These are phyloP conservation scores for Arthroderma uncinatum DNA, from an alignment of 2,329 filamentous ascomycete species.

Conservation along the genomic window DNA sequence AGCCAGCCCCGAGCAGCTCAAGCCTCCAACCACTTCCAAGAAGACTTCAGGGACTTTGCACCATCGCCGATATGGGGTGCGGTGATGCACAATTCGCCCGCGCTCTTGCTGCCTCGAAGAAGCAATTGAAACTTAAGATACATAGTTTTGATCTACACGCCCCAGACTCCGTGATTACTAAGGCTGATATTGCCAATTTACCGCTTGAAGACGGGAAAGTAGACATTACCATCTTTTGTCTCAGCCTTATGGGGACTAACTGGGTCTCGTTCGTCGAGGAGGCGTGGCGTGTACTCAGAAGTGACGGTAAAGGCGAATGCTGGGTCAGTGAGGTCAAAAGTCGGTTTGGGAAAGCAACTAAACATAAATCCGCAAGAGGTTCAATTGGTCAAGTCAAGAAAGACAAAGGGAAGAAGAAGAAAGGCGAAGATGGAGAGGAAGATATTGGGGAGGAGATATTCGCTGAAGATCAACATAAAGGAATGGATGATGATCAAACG, in stretches of 20 bases:
- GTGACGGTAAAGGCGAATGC: slow-evolving; percentile 72
- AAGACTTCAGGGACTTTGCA: slow-evolving; percentile 55
- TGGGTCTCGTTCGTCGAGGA: slow-evolving; percentile 96
- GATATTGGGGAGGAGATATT: slow-evolving; percentile 49
- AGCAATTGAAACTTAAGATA: slow-evolving; percentile 60
- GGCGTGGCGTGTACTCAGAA: slow-evolving; percentile 79
- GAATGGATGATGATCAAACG: slow-evolving; percentile 58
- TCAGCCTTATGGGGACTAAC: slow-evolving; percentile 97
- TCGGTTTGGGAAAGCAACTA: slow-evolving; percentile 59
- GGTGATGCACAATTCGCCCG: slow-evolving; percentile 76
- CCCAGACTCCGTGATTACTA: slow-evolving; percentile 64
- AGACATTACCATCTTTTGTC: slow-evolving; percentile 86
- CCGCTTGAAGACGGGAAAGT: slow-evolving; percentile 63
- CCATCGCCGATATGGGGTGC: slow-evolving; percentile 83
- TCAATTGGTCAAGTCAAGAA: slow-evolving; percentile 30
- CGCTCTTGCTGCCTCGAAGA: slow-evolving; percentile 48
- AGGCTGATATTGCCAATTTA: slow-evolving; percentile 77
- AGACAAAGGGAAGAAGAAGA: slow-evolving; percentile 37
- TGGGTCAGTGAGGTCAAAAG: slow-evolving; percentile 97
- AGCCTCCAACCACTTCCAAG: slow-evolving; percentile 50
- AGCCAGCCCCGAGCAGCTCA: slow-evolving; percentile 18
- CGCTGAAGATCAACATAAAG: slow-evolving; percentile 44
- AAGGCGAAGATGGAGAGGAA: slow-evolving; percentile 40
- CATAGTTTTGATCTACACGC: slow-evolving; percentile 80
- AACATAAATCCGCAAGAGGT: slow-evolving; percentile 21